Percentiles rank a stretch among this genome's conserved stretches.
These are phyloP conservation scores for Dionaea muscipula DNA, from an alignment of 179 eudicot genomes.

Conservation along the genomic window DNA sequence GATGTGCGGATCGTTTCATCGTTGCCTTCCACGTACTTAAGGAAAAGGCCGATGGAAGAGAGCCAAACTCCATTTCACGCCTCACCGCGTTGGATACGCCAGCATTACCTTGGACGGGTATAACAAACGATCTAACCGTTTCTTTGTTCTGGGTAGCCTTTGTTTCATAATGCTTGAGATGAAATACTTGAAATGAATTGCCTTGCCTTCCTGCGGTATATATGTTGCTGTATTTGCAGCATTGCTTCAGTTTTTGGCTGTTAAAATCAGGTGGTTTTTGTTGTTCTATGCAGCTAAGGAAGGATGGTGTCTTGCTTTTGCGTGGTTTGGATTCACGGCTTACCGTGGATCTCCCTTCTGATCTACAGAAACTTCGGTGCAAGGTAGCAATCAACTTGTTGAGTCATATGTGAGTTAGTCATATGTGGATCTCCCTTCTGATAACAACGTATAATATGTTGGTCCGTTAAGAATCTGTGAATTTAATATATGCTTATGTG, in stretches of 20 bases:
- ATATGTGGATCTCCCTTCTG: no score
- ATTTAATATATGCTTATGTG: no score
- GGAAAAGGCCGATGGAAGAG: conserved; percentile 66
- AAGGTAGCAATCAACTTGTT: conserved; percentile 39
- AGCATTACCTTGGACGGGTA: conserved; percentile 54
- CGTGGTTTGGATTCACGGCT: conserved; percentile 85
- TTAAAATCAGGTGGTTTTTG: not conserved
- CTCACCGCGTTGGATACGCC: conserved; percentile 70
- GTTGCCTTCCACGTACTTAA: conserved; percentile 70
- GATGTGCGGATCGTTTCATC: conserved; percentile 72
- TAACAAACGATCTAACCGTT: not conserved
- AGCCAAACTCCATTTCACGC: conserved; percentile 59
- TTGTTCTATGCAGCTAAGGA: conserved; percentile 48
- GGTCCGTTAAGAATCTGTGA: no score
- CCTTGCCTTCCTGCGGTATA: no score
- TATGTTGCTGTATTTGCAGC: no score
- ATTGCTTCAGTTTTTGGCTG: not conserved
- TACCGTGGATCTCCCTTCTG: conserved; percentile 78
- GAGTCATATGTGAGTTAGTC: not conserved
- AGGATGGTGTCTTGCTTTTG: conserved; percentile 58
- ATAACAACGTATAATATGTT: no score
- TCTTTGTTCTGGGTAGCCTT: not conserved
- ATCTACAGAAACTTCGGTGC: conserved; percentile 95
- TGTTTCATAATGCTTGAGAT: not conserved
- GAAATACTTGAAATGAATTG: no score